These are phyloP conservation scores for Alternaria brassicicola DNA, from an alignment of 2,329 filamentous ascomycete genomes.

Conservation along the genomic window DNA sequence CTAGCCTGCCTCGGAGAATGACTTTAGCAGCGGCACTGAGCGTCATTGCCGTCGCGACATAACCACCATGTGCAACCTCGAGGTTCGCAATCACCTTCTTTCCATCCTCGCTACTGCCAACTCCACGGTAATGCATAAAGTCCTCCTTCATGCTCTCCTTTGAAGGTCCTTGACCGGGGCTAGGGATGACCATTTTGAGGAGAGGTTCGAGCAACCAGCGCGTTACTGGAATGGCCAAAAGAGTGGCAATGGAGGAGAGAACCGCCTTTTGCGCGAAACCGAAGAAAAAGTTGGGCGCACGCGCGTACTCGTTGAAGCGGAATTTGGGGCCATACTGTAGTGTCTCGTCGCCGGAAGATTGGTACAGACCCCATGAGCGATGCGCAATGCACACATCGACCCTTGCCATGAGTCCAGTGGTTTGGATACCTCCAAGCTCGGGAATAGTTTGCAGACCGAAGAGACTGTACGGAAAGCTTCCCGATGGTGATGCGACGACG, in stretches of 20 bases:
- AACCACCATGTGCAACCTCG: constrained; percentile 66
- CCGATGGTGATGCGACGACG: constrained; percentile 43
- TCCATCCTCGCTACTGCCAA: constrained; percentile 63
- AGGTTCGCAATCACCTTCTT: constrained; percentile 62
- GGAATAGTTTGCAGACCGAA: constrained; percentile 61
- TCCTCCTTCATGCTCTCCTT: constrained; percentile 63
- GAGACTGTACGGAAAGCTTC: constrained; percentile 49
- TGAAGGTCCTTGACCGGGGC: constrained; percentile 43
- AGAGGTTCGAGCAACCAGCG: constrained; percentile 51
- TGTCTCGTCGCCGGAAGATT: constrained; percentile 35
- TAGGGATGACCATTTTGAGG: constrained; percentile 37
- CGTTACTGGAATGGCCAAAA: constrained; percentile 59
- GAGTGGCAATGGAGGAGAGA: constrained; percentile 52
- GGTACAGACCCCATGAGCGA: constrained; percentile 63
- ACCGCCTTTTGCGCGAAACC: constrained; percentile 58
- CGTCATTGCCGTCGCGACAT: constrained; percentile 69
- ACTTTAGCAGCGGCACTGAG: constrained; percentile 69
- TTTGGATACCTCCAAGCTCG: constrained; percentile 66
- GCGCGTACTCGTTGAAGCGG: constrained; percentile 63
- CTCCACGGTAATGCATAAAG: constrained; percentile 66
- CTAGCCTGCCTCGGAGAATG: constrained; percentile 64
- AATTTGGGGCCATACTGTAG: constrained; percentile 62
- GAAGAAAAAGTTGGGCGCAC: constrained; percentile 56
- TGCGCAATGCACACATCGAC: constrained; percentile 64
- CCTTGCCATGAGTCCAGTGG: constrained; percentile 59